Base-by-base conservation (phyloP, 2,329 filamentous ascomycete species). In the Fusarium sp. region DNA sequence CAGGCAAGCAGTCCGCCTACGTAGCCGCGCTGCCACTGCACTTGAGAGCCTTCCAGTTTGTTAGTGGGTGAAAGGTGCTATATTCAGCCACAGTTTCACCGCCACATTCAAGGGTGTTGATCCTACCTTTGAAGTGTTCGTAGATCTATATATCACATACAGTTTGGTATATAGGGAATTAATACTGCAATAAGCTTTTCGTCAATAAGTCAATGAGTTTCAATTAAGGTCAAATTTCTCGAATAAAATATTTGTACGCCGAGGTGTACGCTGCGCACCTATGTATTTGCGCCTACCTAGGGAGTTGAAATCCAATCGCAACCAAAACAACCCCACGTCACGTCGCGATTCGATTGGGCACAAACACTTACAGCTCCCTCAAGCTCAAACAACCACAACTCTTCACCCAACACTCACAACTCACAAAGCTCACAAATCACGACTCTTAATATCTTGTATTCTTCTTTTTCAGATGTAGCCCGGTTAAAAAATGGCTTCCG, bases 1-100 rank as follows among this genome's bases (percentile, higher is more conserved):
- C 67, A 79, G 78, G 78, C 79, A 81, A 79, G 76, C 78, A 80
- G 65, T 70, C 71, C 70, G 78, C 73, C 76, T 78, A 79, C 78
- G 77, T 77, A 79, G 75, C 72, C 65, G 67, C 23, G 23, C 23
- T 23, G 23, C 23, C 62, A 55, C 56, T 62, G 53, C 47, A 55
- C 27, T 44, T 41, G 35, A 58, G 58, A 62, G 60, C 60, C 58
- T 62, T 62, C 50, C 45, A 43, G 22, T 56, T 50, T 54, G 40
- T 54, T 46, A 59, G 55, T 62, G 44, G 50, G 45, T 30, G 46
- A n/a, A n/a, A 35, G 47, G 17, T n/a, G 23, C 33, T 35, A 22
- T 23, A 44, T 6, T 58, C 25, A 67, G 67, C 67, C 67, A 70
- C 67, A 68, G 25, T 45, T 70, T 60, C 50, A 67, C 60, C 67